phyloP scores from a whole-genome alignment of 352 stramenopile species.

The Pythium plurisporium region DNA sequence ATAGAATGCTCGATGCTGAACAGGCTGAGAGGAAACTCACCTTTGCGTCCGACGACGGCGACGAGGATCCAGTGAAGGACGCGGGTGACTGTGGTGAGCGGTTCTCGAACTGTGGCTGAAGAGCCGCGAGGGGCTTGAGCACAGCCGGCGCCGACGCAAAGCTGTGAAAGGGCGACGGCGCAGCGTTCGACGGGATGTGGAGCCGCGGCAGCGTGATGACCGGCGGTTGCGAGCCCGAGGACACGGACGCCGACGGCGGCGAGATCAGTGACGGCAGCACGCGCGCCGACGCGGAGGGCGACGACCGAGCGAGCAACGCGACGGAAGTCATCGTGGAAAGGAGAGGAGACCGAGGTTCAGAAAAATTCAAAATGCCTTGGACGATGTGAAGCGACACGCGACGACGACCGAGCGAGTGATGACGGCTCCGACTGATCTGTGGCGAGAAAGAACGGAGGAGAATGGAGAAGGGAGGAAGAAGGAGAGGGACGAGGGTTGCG shows the following conservation, averaged over 20 bases:
- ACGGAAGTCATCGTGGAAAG: constrained; percentile 6
- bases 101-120: neutral
- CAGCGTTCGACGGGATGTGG: constrained; percentile 14
- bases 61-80: neutral
- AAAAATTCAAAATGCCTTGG: constrained; percentile 18
- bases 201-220: constrained; percentile 23
- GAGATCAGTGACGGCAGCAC: constrained; percentile 8
- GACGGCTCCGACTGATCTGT: neutral
- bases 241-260: neutral
- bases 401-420: neutral
- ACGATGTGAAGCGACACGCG: neutral
- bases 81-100: constrained; percentile 14
- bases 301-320: constrained; percentile 7
- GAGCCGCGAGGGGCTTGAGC: constrained; percentile 11
- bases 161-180: constrained; percentile 1
- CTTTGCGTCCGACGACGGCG: constrained; percentile 9
- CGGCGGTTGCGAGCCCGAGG: neutral
- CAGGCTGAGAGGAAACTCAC: no score
- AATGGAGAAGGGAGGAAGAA: neutral
- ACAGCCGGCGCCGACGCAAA: neutral
- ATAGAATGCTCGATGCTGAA: no score
- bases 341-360: neutral
- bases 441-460: no score
- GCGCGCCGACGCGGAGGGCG: neutral
- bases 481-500: no score